Evolutionary conservation across 2,329 filamentous ascomycete species (phyloP).

Genomic region (Pochonia chlamydosporia): DNA sequence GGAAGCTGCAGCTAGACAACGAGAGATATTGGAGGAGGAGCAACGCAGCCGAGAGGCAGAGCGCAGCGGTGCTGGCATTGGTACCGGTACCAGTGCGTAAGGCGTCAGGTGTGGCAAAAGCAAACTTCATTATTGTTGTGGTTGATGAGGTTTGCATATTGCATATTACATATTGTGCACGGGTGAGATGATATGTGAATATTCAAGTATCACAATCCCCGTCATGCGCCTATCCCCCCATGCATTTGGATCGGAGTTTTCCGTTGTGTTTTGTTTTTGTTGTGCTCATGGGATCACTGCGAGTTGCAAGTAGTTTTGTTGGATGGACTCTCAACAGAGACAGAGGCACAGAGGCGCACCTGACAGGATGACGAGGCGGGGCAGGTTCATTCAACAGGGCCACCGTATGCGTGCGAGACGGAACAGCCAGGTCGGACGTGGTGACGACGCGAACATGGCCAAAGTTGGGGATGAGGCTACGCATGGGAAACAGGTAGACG

Average conservation of each 20-base stretch:
- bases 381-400: not conserved
- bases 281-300: not conserved
- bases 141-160: too few species aligned
- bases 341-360: not conserved
- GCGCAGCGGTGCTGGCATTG: slow-evolving; percentile 9
- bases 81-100: not conserved
- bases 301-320: not conserved
- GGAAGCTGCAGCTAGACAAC: slow-evolving; percentile 59
- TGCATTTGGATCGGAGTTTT: not conserved
- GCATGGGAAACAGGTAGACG: not conserved
- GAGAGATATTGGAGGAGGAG: slow-evolving; percentile 58
- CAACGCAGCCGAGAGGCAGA: slow-evolving; percentile 43
- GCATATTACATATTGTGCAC: not conserved
- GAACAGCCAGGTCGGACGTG: not conserved
- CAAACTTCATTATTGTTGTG: too few species aligned
- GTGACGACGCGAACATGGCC: not conserved
- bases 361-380: not conserved
- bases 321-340: not conserved
- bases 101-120: not conserved
- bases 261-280: not conserved
- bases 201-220: not conserved
- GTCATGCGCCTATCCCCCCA: not conserved
- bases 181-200: not conserved
- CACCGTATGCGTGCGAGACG: not conserved
- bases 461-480: not conserved